Evolutionary conservation across 1,284 basidiomycete genomes (phyloP).

Genomic region (Sanghuangporus sanghuang): DNA sequence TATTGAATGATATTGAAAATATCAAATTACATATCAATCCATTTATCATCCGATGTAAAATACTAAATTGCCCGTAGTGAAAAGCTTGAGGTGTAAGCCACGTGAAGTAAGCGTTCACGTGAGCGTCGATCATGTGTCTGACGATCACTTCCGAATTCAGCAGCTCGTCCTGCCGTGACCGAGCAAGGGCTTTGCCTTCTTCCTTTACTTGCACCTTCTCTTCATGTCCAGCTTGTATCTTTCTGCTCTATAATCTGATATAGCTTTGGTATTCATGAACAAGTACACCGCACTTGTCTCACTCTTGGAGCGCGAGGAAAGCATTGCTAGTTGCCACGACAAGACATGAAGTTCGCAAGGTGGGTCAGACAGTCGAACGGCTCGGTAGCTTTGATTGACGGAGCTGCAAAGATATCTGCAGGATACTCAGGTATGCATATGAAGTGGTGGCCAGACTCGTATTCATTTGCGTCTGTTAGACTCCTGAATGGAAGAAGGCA

Average conservation of each 20-base stretch:
- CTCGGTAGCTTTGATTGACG: neutral
- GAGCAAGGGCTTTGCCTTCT: neutral
- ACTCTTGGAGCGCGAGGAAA: neutral
- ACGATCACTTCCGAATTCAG: neutral
- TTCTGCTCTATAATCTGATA: neutral
- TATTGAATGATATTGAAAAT: too few species aligned
- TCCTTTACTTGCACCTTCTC: neutral
- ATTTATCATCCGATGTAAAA: too few species aligned
- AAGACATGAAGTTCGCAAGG: constrained; percentile 12
- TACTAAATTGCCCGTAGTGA: too few species aligned
- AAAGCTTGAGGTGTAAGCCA: neutral
- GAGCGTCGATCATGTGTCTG: too few species aligned
- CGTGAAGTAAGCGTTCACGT: neutral
- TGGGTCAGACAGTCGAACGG: neutral
- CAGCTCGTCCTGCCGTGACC: neutral
- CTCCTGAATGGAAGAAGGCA: constrained; percentile 76
- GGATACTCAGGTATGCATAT: constrained; percentile 55
- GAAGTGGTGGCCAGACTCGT: neutral
- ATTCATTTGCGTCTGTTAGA: constrained; percentile 35
- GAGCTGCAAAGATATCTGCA: constrained; percentile 48
- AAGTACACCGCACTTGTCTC: neutral
- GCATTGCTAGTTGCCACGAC: neutral
- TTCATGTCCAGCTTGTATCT: neutral
- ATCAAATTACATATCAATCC: too few species aligned
- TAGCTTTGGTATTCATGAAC: neutral